These are phyloP conservation scores for Oryza nivara DNA, from an alignment of 176 grass and related monocot genomes.

Conservation along the genomic window DNA sequence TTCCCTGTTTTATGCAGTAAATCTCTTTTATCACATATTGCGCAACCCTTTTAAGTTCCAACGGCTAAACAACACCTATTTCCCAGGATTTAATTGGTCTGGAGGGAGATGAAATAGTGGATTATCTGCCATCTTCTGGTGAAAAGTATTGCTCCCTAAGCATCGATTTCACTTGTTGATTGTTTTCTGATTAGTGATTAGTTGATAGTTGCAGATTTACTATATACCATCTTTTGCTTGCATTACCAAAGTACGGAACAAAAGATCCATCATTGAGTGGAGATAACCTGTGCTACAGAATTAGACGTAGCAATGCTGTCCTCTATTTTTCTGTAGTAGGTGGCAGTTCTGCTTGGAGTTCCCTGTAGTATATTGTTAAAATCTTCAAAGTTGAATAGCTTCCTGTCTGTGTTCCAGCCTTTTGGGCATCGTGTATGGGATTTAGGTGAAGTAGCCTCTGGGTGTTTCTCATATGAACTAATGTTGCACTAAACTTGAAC, in stretches of 20 bases:
- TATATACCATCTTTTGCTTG: constrained; percentile 17
- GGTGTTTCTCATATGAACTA: constrained; percentile 31
- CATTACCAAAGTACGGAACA: constrained; percentile 11
- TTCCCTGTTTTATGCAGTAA: constrained; percentile 91
- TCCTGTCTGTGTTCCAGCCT: background rate
- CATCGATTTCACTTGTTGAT: constrained; percentile 13
- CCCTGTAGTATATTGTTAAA: constrained; percentile 15
- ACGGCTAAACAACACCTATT: constrained; percentile 32
- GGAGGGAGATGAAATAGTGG: constrained; percentile 64
- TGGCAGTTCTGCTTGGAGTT: constrained; percentile 10
- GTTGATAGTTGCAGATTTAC: constrained; percentile 16
- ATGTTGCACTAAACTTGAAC: constrained; percentile 11
- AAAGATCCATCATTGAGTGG: constrained; percentile 10
- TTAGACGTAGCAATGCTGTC: background rate
- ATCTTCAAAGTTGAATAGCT: background rate
- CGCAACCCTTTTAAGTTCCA: background rate
- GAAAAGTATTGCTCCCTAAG: constrained; percentile 65
- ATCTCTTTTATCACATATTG: constrained; percentile 11
- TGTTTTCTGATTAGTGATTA: constrained; percentile 4
- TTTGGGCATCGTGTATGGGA: background rate
- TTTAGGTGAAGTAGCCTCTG: constrained; percentile 28
- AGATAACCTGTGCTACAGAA: constrained; percentile 9
- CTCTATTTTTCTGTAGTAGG: background rate
- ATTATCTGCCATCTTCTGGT: constrained; percentile 81
- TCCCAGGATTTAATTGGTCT: constrained; percentile 83